Evolutionary conservation across 352 stramenopile species (phyloP), one percentile per base, ranked within the genome.

Genomic region (Pythium diclinum): DNA sequence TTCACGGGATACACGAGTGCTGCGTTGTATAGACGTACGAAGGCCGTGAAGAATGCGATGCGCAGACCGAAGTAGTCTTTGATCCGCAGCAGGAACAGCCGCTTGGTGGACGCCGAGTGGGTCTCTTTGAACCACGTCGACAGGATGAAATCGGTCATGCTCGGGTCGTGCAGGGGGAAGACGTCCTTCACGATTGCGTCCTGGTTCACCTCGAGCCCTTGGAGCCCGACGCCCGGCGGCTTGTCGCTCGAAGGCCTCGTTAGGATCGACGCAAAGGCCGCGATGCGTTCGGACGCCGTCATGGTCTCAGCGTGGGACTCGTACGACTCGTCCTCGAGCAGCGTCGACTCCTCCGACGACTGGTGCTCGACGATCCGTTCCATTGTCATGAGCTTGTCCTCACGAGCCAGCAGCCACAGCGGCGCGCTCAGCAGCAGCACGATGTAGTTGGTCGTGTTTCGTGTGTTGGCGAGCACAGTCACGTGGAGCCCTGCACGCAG

Each of bases 21-120:
- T 6, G 74, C 60, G 55, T 79, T 85, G 61, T 88, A 88, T 25
- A 88, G 76, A 21, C 77, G 77, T 46, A 85, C 74, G 30, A 86
- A 88, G 7, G 79, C 79, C 25, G 68, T 78, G 67, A 81, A 83
- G 69, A 88, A 88, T 11, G 79, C 79, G 47, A 88, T 72, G 44
- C 74, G 79, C 25, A 88, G 55, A 0, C 79, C 79, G 67, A 85
- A 88, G 64, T 88, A 84, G 56, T 88, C 77, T 54, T 88, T 88
- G 61, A 83, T 67, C 14, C 79, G 77, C 53, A 86, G 57, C 8
- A 88, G 47, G 49, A 86, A 83, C 8, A 88, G 68, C 2, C 76
- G 76, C 33, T 77, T 78, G 33, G 69, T 78, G 19, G 62, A 67
- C 48, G 72, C 67, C 58, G 70, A 72, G 56, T 77, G 68, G 16